phyloP scores from a whole-genome alignment of 306 rosid species.

The Begonia fuchsioides region DNA sequence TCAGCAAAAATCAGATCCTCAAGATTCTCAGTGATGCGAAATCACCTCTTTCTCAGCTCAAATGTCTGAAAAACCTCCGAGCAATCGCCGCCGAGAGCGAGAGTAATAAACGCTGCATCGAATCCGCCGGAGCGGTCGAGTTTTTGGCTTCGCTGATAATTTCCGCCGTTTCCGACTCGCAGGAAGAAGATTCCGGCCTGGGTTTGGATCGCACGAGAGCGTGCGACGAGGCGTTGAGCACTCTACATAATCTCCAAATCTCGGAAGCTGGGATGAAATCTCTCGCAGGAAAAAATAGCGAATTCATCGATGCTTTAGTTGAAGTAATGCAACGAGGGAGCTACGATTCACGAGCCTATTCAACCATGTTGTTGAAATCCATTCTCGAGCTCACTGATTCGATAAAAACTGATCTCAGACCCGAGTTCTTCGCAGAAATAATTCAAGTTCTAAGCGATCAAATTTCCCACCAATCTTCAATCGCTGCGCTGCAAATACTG shows the following conservation, averaged over 20 bases:
- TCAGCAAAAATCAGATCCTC: conserved; percentile 22
- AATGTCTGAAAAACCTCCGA: conserved; percentile 32
- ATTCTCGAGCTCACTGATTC: conserved; percentile 35
- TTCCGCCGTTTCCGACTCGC: conserved; percentile 6
- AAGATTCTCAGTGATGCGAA: conserved; percentile 34
- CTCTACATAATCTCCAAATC: conserved; percentile 31
- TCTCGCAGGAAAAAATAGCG: conserved; percentile 14
- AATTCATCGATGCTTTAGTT: conserved; percentile 27
- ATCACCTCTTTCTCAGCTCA: conserved; percentile 20
- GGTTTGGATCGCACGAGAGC: no score
- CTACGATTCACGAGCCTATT: conserved; percentile 56
- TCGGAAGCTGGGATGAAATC: conserved; percentile 26
- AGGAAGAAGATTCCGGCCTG: conserved; percentile 1
- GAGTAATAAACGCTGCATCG: conserved; percentile 37
- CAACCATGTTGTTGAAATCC: conserved; percentile 39
- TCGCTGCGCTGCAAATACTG: conserved; percentile 29
- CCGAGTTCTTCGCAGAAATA: conserved; percentile 28
- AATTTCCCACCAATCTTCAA: conserved; percentile 37
- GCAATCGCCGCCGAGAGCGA: conserved; percentile 47
- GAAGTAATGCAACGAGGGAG: conserved; percentile 29
- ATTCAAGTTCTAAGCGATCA: conserved; percentile 39
- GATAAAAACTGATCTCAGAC: neutral
- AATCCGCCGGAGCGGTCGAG: conserved; percentile 43
- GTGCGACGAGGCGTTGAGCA: conserved; percentile 41
- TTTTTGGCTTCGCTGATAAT: conserved; percentile 31